Evolutionary conservation across 139 green algal species (phyloP), one percentile per base, ranked within the genome.

Genomic region (Picochlorum sp.): DNA sequence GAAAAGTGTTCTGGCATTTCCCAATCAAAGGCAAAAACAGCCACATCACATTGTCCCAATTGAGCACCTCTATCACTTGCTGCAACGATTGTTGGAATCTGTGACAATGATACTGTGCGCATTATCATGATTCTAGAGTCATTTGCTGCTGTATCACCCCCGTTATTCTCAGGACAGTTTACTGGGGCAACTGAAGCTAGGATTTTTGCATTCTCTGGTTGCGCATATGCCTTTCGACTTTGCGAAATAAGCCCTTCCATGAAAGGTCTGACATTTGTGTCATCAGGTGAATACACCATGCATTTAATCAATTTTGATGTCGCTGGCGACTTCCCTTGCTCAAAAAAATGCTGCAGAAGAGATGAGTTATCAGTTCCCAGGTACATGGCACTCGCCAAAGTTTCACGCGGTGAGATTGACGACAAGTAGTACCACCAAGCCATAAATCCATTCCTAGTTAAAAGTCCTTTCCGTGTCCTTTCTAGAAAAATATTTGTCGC

Each of bases 301-400:
- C 69, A 77, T 20, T 70, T 50, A 73, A 71, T 57, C 36, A 80
- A 43, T 80, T 72, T 50, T 60, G 28, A 20, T 25, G 33, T 37
- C 40, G 28, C 39, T 24, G 45, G 57, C 14, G 12, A 33, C 26
- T 22, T 33, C 14, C 32, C 33, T 20, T 28, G 7, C 18, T 28
- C 39, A 12, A 40, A 37, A 32, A 44, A 36, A 13, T 26, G 59
- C 29, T n/a, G 14, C 6, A 24, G 59, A 41, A 28, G 43, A 25
- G 24, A 24, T 22, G 16, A 40, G n/a, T 43, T 25, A 55, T 26
- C 26, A 55, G 31, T 81, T n/a, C 84, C 84, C 20, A 92, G 60
- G 66, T 89, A 89, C 30, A 88, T 72, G n/a, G 86, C 57, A 72
- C 88, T 64, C 3, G 74, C 78, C 44, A 89, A 63, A 13, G 68